Conservation (phyloP, 495 filamentous ascomycete genomes). For the Umbilicaria muhlenbergii region DNA sequence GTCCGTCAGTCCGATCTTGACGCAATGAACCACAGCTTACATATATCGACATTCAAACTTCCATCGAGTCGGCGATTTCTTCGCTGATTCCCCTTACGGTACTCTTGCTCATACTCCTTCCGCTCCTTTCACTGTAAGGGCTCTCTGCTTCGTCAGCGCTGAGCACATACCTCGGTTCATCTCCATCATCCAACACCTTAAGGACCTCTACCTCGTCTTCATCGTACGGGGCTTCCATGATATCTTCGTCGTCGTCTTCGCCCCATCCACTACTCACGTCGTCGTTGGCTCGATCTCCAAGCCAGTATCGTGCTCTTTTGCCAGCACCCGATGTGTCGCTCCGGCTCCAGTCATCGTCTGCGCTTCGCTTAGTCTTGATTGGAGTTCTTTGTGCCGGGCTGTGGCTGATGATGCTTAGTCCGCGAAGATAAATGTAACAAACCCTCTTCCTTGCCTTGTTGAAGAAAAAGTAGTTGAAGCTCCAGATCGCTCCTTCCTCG, state of each 20-base stretch:
- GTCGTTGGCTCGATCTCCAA: conserved; percentile 44
- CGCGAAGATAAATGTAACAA: conserved; percentile 80
- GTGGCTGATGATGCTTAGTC: conserved; percentile 67
- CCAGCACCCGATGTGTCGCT: conserved; percentile 39
- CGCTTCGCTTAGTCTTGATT: conserved; percentile 18
- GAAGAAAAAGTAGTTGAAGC: conserved; percentile 93
- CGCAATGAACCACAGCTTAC: no score
- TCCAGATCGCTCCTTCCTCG: conserved; percentile 88
- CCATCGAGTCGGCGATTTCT: conserved; percentile 58
- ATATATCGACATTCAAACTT: conserved; percentile 25
- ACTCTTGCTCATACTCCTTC: conserved; percentile 20
- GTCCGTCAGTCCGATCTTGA: no score
- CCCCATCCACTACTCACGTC: conserved; percentile 8
- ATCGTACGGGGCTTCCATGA: conserved; percentile 11
- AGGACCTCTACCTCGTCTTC: conserved; percentile 33
- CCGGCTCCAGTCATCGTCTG: conserved; percentile 25
- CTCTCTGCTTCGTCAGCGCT: conserved; percentile 26
- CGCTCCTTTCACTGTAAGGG: conserved; percentile 7
- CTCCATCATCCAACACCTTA: conserved; percentile 21
- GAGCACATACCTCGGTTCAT: conserved; percentile 23
- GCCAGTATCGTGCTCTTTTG: conserved; percentile 73
- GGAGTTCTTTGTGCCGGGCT: conserved; percentile 31
- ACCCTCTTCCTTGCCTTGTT: conserved; percentile 87
- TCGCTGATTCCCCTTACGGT: conserved; percentile 55
- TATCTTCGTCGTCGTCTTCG: conserved; percentile 30